Base-by-base conservation (phyloP, 345 rosid genomes). In the Arabis alpina region DNA sequence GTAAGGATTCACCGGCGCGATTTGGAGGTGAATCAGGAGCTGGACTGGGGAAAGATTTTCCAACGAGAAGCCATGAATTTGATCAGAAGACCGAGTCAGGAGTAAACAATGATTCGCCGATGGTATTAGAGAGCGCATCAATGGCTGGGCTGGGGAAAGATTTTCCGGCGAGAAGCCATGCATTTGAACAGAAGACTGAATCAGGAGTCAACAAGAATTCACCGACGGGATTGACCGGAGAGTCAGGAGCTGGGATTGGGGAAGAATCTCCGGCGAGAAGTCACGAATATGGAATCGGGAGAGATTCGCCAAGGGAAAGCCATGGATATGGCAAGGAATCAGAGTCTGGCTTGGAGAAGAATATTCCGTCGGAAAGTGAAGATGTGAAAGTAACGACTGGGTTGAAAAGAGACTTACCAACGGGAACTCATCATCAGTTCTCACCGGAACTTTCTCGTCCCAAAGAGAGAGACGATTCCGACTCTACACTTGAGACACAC, bases 381-480 rank as follows among this genome's bases (percentile, higher is more conserved):
- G 68, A 61, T 51, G 67, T 52, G 16, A n/a, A 71, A 61, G 61
- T 42, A 7, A 30, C 32, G 44, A 56, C 16, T 0, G 59, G 0
- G 23, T 30, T 57, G 3, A 39, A 19, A 45, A 70, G 65, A 19
- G 53, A 41, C 50, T 51, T 76, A 3, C 77, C 68, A 15, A 74
- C 63, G 10, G 68, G 68, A 14, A 52, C 43, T 76, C 94, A 89
- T 60, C 84, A 70, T 51, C 91, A 86, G 8, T 85, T 84, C 76
- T 84, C 89, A 15, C 83, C 85, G 4, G 87, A 76, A 10, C 77
- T 77, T 6, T 23, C 77, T n/a, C 55, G 74, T 42, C 73, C 64
- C 0, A 61, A 36, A 45, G 58, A 45, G 28, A 74, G 25, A 42
- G 27, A 34, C n/a, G 42, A 42, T 2, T 25, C 9, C 24, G 56